A percentile compares a stretch with the other conserved stretches of the same genome.
Evolutionary conservation across 23 red algal species (phyloP).

Genomic region (Gracilaria gracilis): DNA sequence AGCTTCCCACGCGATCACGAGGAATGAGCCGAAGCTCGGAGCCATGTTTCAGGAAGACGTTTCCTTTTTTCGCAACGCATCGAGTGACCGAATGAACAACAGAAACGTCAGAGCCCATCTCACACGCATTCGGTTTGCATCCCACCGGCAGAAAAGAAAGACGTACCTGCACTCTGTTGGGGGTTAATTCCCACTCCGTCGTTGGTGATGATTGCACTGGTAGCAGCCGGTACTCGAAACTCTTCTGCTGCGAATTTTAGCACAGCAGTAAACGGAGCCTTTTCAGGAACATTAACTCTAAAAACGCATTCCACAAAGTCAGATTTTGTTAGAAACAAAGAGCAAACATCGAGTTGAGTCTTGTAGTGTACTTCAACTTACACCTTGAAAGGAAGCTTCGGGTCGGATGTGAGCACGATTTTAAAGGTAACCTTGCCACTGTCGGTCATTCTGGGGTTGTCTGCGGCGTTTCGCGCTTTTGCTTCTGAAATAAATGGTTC

Average conservation of each 20-base stretch:
- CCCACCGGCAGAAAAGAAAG: not conserved
- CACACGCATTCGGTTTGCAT: not conserved
- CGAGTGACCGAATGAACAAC: not conserved
- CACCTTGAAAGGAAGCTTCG: slow-evolving; percentile 90
- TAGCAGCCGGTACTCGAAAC: slow-evolving; percentile 89
- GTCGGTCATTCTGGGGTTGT: slow-evolving; percentile 29
- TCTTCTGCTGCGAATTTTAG: slow-evolving; percentile 91
- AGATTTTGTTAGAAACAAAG: not conserved
- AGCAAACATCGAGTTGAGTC: not conserved
- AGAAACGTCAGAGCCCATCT: not conserved
- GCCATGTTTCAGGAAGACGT: slow-evolving; percentile 96
- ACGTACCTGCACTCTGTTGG: slow-evolving; percentile 85
- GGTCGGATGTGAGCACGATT: slow-evolving; percentile 89
- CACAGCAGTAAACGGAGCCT: slow-evolving; percentile 91
- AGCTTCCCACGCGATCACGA: slow-evolving; percentile 83
- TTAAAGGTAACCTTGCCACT: slow-evolving; percentile 89
- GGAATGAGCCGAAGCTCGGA: slow-evolving; percentile 90
- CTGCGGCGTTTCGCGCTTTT: not conserved
- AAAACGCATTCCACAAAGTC: not conserved
- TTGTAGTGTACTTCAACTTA: slow-evolving; percentile 16
- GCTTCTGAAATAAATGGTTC: not conserved
- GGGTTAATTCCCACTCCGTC: slow-evolving; percentile 92
- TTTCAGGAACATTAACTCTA: slow-evolving; percentile 88
- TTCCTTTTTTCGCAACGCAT: slow-evolving; percentile 32
- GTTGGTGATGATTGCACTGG: slow-evolving; percentile 89